A percentile compares a stretch with the other conserved stretches of the same genome.
These are phyloP conservation scores for Ceratobasidium sp. DNA, from an alignment of 1,284 basidiomycete genomes.

Conservation along the genomic window DNA sequence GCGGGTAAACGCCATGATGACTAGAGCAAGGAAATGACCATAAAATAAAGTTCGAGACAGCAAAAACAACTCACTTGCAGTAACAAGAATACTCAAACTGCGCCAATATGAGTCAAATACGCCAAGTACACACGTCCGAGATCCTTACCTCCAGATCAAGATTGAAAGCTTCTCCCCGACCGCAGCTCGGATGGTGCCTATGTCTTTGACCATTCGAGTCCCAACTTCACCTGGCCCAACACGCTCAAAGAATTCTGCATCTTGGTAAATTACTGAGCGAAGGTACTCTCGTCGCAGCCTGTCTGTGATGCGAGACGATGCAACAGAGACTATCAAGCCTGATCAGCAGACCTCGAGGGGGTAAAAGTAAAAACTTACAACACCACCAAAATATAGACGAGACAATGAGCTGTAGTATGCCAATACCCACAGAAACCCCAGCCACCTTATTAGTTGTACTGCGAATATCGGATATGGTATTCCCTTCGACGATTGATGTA, in stretches of 20 bases:
- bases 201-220: conserved; percentile 50
- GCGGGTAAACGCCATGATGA: conserved; percentile 50
- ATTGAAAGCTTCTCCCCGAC: conserved; percentile 52
- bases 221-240: conserved; percentile 53
- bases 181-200: conserved; percentile 49
- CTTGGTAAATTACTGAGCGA: conserved; percentile 50
- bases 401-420: conserved; percentile 3
- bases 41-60: neutral
- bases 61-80: conserved; percentile 43
- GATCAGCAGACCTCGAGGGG: neutral
- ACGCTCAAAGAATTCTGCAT: conserved; percentile 51
- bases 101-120: neutral
- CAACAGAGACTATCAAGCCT: conserved; percentile 45
- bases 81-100: conserved; percentile 43
- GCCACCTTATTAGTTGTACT: conserved; percentile 25
- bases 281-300: conserved; percentile 51
- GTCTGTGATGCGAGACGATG: conserved; percentile 47
- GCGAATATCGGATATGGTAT: neutral
- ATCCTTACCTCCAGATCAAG: conserved; percentile 45
- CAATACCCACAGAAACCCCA: conserved; percentile 7
- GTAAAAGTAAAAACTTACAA: neutral
- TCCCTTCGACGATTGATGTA: neutral
- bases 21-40: conserved; percentile 37
- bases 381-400: conserved; percentile 9
- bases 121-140: neutral